Conservation (phyloP, 2,329 filamentous ascomycete genomes). For the Grosmannia clavigera region DNA sequence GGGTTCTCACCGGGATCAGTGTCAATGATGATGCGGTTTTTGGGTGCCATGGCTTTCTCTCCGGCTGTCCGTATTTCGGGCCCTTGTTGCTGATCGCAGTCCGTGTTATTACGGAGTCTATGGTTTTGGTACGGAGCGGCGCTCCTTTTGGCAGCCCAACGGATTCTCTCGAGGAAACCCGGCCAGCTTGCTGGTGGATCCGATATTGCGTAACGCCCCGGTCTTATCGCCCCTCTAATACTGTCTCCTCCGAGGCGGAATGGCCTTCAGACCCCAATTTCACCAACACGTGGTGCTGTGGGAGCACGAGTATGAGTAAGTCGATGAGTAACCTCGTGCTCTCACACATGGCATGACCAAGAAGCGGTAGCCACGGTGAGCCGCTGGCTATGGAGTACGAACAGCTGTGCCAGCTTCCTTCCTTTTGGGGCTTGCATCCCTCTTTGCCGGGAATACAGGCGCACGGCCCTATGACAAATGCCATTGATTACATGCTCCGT, state of each 20-base stretch:
- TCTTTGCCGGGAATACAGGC: neutral
- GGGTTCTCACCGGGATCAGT: slow-evolving; percentile 64
- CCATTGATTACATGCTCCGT: neutral
- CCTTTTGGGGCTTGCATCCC: too few species aligned
- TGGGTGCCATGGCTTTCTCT: slow-evolving; percentile 43
- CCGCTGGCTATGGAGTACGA: too few species aligned
- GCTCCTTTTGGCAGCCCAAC: neutral
- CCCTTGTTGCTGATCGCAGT: neutral
- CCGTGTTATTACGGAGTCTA: neutral
- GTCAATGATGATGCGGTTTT: slow-evolving; percentile 81
- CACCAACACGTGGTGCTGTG: neutral
- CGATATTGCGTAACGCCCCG: neutral
- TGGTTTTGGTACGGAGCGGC: neutral
- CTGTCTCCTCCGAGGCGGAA: too few species aligned
- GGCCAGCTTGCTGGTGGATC: neutral
- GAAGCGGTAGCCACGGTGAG: too few species aligned
- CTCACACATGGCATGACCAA: neutral
- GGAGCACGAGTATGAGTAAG: too few species aligned
- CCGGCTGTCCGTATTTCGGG: neutral
- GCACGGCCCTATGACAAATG: neutral
- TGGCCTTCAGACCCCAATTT: neutral
- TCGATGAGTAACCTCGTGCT: neutral
- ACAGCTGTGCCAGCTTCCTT: neutral
- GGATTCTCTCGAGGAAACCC: neutral
- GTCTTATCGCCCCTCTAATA: neutral